These are phyloP conservation scores for Cladophialophora psammophila DNA, from an alignment of 2,329 filamentous ascomycete species.

Conservation along the genomic window DNA sequence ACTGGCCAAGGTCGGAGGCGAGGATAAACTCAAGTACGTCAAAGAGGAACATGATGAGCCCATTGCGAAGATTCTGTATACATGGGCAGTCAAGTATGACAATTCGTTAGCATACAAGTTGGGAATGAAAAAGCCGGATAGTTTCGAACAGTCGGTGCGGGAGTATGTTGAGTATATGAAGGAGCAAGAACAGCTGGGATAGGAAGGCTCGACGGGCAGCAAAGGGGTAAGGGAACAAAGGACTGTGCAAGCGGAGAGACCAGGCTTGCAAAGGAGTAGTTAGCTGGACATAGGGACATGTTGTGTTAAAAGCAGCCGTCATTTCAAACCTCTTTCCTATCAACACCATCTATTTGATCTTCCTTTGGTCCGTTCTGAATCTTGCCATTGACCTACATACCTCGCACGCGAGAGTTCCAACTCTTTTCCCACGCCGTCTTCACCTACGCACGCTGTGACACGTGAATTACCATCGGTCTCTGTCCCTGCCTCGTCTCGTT, in stretches of 20 bases:
- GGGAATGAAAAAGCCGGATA: conserved; percentile 61
- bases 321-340: background rate
- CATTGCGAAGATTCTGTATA: conserved; percentile 61
- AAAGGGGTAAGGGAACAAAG: background rate
- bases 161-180: conserved; percentile 59
- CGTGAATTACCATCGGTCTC: background rate
- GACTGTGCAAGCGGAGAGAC: background rate
- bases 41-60: conserved; percentile 60
- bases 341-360: background rate
- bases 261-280: background rate
- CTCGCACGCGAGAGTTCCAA: background rate
- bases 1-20: conserved; percentile 62
- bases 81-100: conserved; percentile 65
- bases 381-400: background rate
- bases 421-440: background rate
- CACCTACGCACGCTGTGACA: no score
- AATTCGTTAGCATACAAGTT: conserved; percentile 59
- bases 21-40: conserved; percentile 59
- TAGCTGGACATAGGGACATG: background rate
- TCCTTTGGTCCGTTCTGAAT: background rate
- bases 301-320: background rate
- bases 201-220: background rate
- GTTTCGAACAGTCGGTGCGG: conserved; percentile 62
- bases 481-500: background rate
- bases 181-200: conserved; percentile 32